These are phyloP conservation scores for Phylloporus sp. DNA, from an alignment of 768 basidiomycete genomes.

Conservation along the genomic window DNA sequence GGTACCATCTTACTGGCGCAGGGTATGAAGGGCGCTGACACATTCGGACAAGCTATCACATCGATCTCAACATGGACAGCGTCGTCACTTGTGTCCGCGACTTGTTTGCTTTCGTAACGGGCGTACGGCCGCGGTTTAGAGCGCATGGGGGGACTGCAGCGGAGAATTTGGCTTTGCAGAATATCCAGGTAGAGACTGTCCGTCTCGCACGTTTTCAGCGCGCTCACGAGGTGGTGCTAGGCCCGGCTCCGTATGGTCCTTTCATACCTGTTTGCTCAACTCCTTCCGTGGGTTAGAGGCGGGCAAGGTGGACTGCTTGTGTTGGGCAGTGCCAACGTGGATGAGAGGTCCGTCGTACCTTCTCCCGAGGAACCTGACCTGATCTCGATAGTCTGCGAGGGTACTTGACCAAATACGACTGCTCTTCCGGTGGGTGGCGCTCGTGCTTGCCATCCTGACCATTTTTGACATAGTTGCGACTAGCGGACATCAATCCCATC, in stretches of 20 bases:
- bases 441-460: not conserved
- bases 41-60: slow-evolving; percentile 66
- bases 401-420: slow-evolving; percentile 98
- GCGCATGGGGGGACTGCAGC: slow-evolving; percentile 80
- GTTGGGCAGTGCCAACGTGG: slow-evolving; percentile 96
- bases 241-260: slow-evolving; percentile 93
- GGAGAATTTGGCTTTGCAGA: slow-evolving; percentile 95
- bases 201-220: not conserved
- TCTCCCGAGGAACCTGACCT: not conserved
- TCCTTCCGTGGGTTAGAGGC: slow-evolving; percentile 88
- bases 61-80: slow-evolving; percentile 94
- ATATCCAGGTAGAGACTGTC: slow-evolving; percentile 67
- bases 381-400: slow-evolving; percentile 67
- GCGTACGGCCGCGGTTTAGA: slow-evolving; percentile 66
- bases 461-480: slow-evolving; percentile 1
- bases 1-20: slow-evolving; percentile 40
- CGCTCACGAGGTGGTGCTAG: slow-evolving; percentile 34
- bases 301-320: slow-evolving; percentile 83
- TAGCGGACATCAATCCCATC: slow-evolving; percentile 97
- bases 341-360: slow-evolving; percentile 69
- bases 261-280: slow-evolving; percentile 91
- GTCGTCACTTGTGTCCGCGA: slow-evolving; percentile 80
- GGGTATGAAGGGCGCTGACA: not conserved
- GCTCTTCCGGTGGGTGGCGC: slow-evolving; percentile 63
- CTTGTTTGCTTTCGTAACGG: slow-evolving; percentile 81